Evolutionary conservation across 495 filamentous ascomycete genomes (phyloP).

Genomic region (Monascus purpureus): DNA sequence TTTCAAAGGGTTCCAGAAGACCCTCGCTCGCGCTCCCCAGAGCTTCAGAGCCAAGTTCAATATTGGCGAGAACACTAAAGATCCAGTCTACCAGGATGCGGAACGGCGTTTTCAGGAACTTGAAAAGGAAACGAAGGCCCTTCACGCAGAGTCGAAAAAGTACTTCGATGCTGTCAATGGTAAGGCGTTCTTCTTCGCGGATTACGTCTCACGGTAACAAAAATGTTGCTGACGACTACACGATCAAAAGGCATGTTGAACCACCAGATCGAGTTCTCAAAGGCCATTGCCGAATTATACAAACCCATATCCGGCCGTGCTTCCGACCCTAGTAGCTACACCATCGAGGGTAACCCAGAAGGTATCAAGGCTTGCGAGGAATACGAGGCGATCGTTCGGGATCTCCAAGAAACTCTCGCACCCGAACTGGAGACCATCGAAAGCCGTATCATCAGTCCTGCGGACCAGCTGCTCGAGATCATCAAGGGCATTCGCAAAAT

Average conservation of each 20-base stretch:
- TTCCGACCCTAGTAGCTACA: slow-evolving; percentile 77
- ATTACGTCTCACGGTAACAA: no score
- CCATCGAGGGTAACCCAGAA: slow-evolving; percentile 76
- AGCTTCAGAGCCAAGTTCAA: slow-evolving; percentile 84
- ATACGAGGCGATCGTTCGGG: slow-evolving; percentile 82
- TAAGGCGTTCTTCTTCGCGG: slow-evolving; percentile 16
- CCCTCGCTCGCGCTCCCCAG: slow-evolving; percentile 78
- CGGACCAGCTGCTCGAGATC: slow-evolving; percentile 85
- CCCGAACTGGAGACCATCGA: slow-evolving; percentile 98
- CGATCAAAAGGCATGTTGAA: slow-evolving; percentile 79
- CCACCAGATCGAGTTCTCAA: slow-evolving; percentile 97
- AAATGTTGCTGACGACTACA: slow-evolving; percentile 9
- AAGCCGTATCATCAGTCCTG: slow-evolving; percentile 78
- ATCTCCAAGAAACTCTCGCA: slow-evolving; percentile 72
- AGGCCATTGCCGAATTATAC: slow-evolving; percentile 91
- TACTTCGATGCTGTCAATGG: slow-evolving; percentile 95
- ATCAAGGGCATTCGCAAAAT: slow-evolving; percentile 91
- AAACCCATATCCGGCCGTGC: slow-evolving; percentile 93
- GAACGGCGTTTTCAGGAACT: slow-evolving; percentile 90
- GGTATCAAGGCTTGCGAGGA: slow-evolving; percentile 93
- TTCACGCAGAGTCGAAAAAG: slow-evolving; percentile 89
- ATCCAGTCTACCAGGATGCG: slow-evolving; percentile 86
- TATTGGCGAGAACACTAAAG: slow-evolving; percentile 82
- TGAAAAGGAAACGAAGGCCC: slow-evolving; percentile 86
- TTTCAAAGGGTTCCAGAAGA: slow-evolving; percentile 91